Evolutionary conservation across 2,329 filamentous ascomycete genomes (phyloP), one percentile per base, ranked within the genome.

Genomic region (Aspergillus brunneoviolaceus): DNA sequence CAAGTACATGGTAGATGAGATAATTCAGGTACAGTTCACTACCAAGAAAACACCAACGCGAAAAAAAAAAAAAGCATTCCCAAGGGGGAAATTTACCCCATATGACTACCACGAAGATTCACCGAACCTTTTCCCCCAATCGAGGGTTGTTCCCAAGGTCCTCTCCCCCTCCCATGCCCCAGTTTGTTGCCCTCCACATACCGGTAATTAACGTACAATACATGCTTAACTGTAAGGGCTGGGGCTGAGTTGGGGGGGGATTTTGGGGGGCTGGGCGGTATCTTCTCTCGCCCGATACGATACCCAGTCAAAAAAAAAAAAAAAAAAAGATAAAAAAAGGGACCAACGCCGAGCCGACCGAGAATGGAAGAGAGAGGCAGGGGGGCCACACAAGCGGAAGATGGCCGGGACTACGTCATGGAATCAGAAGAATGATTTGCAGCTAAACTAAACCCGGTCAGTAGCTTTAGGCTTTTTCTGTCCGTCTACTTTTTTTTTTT

Each of bases 321-420:
- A 23, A 45, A 14, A 4, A 27, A 39, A 31, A 27, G 48, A 50
- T 48, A 45, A 56, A 33, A 27, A 33, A 58, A 49, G 27, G 47
- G 29, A 55, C 25, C 21, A 39, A 57, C n/a, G 39, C 16, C 29
- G 21, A 54, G 39, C 39, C 39, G 55, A 55, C n/a, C 50, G 33
- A 58, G 29, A 33, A 56, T 49, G 7, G 42, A 49, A n/a, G 42
- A 57, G 49, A 35, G 49, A 58, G 52, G 50, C 9, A 53, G 49
- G 31, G 51, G 50, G 42, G 49, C 16, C 47, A 49, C 6, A 9
- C 4, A 9, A 29, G 31, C 60, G 60, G 60, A 63, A 60, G 58
- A 63, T 63, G 58, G 27, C 58, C 60, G 60, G 53, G 51, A 63
- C 64, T 61, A 64, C 64, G 66, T 67, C 63, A 68, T 64, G 60